Evolutionary conservation across 2,329 filamentous ascomycete genomes (phyloP).

Genomic region (Colletotrichum siamense): DNA sequence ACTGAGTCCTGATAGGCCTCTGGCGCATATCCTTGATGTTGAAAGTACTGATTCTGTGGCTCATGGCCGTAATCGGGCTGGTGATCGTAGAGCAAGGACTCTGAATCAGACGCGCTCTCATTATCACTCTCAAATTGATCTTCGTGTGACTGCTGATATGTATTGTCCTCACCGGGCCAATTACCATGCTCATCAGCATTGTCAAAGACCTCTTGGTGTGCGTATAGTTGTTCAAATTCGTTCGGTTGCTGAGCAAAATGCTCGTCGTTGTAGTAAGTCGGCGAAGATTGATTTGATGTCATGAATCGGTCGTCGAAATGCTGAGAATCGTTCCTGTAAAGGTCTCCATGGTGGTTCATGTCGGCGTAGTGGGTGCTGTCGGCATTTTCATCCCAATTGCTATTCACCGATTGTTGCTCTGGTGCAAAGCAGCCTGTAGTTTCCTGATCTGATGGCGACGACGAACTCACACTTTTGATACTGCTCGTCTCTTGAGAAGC

Average conservation of each 20-base stretch:
- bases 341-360: accelerated
- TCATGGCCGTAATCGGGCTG: too few relatives aligned
- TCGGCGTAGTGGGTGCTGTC: neutral
- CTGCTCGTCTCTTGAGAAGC: neutral
- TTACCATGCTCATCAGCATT: too few relatives aligned
- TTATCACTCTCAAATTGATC: too few relatives aligned
- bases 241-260: too few relatives aligned
- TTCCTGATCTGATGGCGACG: neutral
- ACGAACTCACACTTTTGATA: neutral
- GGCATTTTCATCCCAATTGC: neutral
- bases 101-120: too few relatives aligned
- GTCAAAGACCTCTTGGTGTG: too few relatives aligned
- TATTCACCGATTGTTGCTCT: neutral
- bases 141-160: too few relatives aligned
- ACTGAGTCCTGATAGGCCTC: too few relatives aligned
- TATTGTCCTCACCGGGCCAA: too few relatives aligned
- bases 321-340: neutral
- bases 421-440: neutral
- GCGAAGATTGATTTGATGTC: neutral
- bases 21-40: too few relatives aligned
- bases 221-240: neutral
- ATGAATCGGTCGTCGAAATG: neutral
- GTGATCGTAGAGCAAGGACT: too few relatives aligned
- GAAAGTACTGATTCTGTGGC: too few relatives aligned
- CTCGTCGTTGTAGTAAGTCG: neutral